phyloP scores from a whole-genome alignment of 1,284 basidiomycete genomes.

The Puccinia polysora region DNA sequence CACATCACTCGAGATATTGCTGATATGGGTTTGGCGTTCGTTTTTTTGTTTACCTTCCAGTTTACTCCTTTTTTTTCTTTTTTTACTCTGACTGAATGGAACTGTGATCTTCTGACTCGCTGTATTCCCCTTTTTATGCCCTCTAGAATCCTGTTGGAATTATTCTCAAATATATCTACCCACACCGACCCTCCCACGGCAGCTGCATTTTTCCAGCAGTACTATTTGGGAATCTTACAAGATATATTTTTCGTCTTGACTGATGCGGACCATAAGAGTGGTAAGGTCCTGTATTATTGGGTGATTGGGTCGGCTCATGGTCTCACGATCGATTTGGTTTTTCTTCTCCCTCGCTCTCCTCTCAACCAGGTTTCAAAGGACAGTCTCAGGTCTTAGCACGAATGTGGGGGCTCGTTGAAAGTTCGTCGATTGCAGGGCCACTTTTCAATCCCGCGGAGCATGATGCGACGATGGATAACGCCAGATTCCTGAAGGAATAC shows the following conservation, averaged over 20 bases:
- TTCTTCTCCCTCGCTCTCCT: conserved; percentile 2
- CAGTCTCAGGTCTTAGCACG: conserved; percentile 63
- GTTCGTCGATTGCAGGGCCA: conserved; percentile 72
- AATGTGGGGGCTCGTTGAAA: conserved; percentile 89
- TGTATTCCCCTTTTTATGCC: too few relatives aligned
- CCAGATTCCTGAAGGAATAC: conserved; percentile 79
- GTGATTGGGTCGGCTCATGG: too few relatives aligned
- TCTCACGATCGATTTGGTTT: neutral
- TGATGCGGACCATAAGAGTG: conserved; percentile 97
- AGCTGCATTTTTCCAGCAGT: conserved; percentile 82
- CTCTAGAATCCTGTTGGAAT: conserved; percentile 73
- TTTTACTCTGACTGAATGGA: conserved; percentile 36
- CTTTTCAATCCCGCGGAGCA: conserved; percentile 59
- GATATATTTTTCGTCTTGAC: conserved; percentile 98
- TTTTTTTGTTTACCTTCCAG: neutral
- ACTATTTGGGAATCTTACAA: conserved; percentile 86
- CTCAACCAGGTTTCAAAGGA: conserved; percentile 51
- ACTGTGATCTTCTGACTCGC: too few relatives aligned
- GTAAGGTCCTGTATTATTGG: conserved; percentile 44
- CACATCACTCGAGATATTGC: conserved; percentile 99
- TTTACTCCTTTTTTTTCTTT: neutral
- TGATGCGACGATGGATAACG: conserved; percentile 73
- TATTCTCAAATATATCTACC: conserved; percentile 89
- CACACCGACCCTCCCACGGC: conserved; percentile 68
- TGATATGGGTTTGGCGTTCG: conserved; percentile 77